Base-by-base conservation (phyloP, 495 filamentous ascomycete genomes). In the Penicillium ucsense region DNA sequence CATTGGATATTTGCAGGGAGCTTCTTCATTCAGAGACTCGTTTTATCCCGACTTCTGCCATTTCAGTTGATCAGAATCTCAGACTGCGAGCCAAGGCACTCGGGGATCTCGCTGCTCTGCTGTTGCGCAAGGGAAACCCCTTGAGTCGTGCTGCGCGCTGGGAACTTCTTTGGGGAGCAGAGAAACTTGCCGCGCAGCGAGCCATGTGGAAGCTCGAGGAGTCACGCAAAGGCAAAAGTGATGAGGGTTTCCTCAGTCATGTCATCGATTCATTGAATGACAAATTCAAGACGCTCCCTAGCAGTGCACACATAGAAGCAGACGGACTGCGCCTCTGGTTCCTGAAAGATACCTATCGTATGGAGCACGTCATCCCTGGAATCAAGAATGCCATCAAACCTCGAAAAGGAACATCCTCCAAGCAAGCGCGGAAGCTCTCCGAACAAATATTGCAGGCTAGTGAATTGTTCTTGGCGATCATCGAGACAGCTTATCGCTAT, bases 101-200 rank as follows among this genome's bases (percentile, higher is more conserved):
- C 32, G 73, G 79, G 38, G 79, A 82, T 53, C 81, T 98, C 35
- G 83, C 84, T 8, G 66, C 68, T 9, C 74, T 89, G 46, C 67
- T 96, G 12, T 74, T 76, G 45, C 59, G 67, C 3, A 70, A 74
- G 32, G 76, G 70, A 59, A 74, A 60, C 53, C 70, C 54, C 45
- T 53, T 96, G 9, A 79, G 85, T 41, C 73, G 74, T 11, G 64
- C 63, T 12, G 79, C 79, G 4, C 79, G 77, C 55, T 98, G 89
- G 91, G 73, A 81, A 49, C 62, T 98, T 4, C 72, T 97, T n/a
- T 87, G 83, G 77, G 81, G 86, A 55, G 90, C 89, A 0, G 92
- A 97, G 60, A 95, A 89, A 61, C 77, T 95, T 54, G 81, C 82
- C 35, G 86, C 89, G 32, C 91, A 89, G n/a, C 77, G 76, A 38